phyloP scores from a whole-genome alignment of 306 rosid genomes.

The Prunus mume region DNA sequence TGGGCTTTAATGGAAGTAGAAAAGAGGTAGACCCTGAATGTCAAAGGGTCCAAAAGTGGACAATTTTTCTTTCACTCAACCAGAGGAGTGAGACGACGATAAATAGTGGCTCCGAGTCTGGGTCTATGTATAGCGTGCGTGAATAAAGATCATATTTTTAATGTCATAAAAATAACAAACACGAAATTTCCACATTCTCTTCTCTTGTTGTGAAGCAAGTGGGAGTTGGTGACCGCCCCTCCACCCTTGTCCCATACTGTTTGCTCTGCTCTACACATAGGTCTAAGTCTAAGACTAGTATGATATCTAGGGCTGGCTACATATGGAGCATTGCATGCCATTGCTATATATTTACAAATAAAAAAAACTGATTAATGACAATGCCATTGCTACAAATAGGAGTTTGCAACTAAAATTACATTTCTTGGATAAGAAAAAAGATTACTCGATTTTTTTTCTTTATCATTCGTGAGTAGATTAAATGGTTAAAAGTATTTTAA shows the following conservation, averaged over 20 bases:
- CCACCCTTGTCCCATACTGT: constrained; percentile 56
- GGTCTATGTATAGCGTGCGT: background rate
- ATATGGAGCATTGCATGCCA: background rate
- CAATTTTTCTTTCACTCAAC: constrained; percentile 31
- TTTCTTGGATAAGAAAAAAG: too few species aligned
- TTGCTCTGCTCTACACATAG: background rate
- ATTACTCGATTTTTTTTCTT: rapidly evolving
- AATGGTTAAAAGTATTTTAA: too few species aligned
- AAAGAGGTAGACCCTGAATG: constrained; percentile 50
- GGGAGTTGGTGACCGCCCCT: constrained; percentile 59
- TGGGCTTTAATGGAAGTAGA: constrained; percentile 45
- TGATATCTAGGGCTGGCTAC: constrained; percentile 16
- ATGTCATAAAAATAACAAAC: constrained; percentile 8
- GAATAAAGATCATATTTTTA: background rate
- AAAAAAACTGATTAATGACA: background rate
- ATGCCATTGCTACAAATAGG: too few species aligned
- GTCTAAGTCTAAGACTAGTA: background rate
- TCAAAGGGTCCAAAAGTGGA: constrained; percentile 59
- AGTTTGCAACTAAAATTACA: too few species aligned
- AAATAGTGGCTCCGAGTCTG: constrained; percentile 20
- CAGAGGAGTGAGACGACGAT: constrained; percentile 37
- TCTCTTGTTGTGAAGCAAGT: constrained; percentile 69
- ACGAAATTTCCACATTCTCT: constrained; percentile 57
- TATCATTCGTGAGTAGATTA: too few species aligned
- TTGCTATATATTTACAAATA: background rate